Conservation (phyloP, 495 filamentous ascomycete species). For the Neurospora hispaniola region DNA sequence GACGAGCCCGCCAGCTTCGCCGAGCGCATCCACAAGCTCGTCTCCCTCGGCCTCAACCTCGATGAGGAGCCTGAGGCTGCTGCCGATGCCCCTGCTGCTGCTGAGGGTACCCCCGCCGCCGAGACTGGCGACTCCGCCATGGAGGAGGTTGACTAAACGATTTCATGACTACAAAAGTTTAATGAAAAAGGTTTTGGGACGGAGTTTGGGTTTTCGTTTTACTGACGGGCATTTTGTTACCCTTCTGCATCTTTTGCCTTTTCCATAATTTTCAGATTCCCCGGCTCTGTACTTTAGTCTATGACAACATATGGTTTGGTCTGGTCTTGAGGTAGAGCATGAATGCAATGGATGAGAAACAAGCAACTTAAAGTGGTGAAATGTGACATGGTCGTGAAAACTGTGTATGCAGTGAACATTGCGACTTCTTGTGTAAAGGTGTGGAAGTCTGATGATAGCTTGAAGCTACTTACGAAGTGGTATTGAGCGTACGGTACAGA, state of each 20-base stretch:
- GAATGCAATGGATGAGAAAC: slow-evolving; percentile 14
- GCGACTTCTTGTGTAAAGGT: background rate
- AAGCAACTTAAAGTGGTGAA: background rate
- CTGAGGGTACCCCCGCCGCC: slow-evolving; percentile 32
- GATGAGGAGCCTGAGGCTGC: slow-evolving; percentile 75
- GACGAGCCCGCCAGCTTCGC: slow-evolving; percentile 96
- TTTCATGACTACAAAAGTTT: slow-evolving; percentile 20
- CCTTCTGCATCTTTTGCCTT: slow-evolving; percentile 26
- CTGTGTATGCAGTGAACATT: background rate
- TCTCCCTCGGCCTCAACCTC: slow-evolving; percentile 89
- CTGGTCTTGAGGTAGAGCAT: slow-evolving; percentile 21
- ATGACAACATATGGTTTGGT: slow-evolving; percentile 9
- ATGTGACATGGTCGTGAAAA: background rate
- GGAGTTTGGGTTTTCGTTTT: slow-evolving; percentile 37
- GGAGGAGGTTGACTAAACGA: slow-evolving; percentile 57
- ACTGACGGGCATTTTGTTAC: slow-evolving; percentile 18
- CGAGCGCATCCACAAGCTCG: slow-evolving; percentile 98
- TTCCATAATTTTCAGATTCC: slow-evolving; percentile 13
- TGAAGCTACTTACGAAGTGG: background rate
- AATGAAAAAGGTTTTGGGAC: slow-evolving; percentile 29
- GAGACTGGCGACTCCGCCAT: slow-evolving; percentile 50
- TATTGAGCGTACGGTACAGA: background rate
- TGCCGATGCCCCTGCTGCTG: slow-evolving; percentile 49
- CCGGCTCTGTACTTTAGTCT: slow-evolving; percentile 22
- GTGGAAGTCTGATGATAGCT: background rate